Conservation (phyloP, 2,329 filamentous ascomycete species). For the Davidsoniella eucalypti region DNA sequence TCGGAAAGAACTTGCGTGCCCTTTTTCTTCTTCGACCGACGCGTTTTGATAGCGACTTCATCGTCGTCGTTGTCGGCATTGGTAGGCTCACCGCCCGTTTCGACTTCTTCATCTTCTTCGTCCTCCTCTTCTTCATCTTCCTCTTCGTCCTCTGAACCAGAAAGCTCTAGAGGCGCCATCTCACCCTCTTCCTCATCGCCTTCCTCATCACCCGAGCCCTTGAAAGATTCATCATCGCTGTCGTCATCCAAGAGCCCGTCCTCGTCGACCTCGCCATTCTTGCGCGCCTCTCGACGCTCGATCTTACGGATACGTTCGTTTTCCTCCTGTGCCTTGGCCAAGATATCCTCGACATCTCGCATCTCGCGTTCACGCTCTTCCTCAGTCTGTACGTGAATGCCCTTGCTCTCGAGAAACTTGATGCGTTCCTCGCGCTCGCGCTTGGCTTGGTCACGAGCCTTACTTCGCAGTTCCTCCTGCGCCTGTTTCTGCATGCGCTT, state of each 20-base stretch:
- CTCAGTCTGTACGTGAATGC: conserved; percentile 64
- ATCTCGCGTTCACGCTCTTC: conserved; percentile 76
- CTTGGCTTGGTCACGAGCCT: conserved; percentile 65
- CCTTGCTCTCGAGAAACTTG: conserved; percentile 59
- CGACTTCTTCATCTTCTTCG: conserved; percentile 25
- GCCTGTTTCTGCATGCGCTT: conserved; percentile 35
- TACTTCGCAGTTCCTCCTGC: conserved; percentile 48
- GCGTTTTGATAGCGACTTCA: conserved; percentile 28
- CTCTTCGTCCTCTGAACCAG: conserved; percentile 28
- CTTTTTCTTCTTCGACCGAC: conserved; percentile 36
- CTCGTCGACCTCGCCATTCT: conserved; percentile 30
- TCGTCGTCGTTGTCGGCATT: conserved; percentile 24
- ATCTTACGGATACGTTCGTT: conserved; percentile 61
- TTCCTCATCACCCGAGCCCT: conserved; percentile 24
- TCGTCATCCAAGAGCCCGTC: conserved; percentile 41
- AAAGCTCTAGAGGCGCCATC: conserved; percentile 26
- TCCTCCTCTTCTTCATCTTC: conserved; percentile 23
- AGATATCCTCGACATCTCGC: conserved; percentile 70
- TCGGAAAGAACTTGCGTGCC: conserved; percentile 40
- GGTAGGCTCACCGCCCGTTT: conserved; percentile 20
- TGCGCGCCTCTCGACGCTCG: conserved; percentile 55
- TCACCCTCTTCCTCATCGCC: conserved; percentile 20
- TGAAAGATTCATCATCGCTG: conserved; percentile 36
- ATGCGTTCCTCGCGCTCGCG: conserved; percentile 62
- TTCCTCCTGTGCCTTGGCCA: conserved; percentile 69